A percentile compares a stretch with the other conserved stretches of the same genome.
Evolutionary conservation across 2,329 filamentous ascomycete genomes (phyloP).

Genomic region (Sporothrix luriei): DNA sequence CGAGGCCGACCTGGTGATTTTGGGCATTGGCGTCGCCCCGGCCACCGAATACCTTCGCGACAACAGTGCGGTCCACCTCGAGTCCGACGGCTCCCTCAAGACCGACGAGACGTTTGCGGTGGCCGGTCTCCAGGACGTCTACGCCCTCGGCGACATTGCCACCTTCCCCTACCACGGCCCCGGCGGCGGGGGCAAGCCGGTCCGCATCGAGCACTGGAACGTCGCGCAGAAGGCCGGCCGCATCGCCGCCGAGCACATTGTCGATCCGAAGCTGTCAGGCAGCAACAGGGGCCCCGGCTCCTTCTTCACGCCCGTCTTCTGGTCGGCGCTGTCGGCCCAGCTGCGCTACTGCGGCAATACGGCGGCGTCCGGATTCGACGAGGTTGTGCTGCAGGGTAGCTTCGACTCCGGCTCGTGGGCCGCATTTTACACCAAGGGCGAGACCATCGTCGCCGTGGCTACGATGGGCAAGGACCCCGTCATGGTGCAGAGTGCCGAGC

Average conservation of each 20-base stretch:
- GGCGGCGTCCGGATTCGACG: conserved; percentile 70
- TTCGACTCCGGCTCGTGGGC: conserved; percentile 78
- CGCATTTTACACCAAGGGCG: conserved; percentile 84
- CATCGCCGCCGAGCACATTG: conserved; percentile 75
- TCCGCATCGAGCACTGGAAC: conserved; percentile 97
- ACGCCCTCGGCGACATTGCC: conserved; percentile 92
- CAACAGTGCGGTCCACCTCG: conserved; percentile 69
- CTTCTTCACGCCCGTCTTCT: conserved; percentile 90
- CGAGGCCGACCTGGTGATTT: conserved; percentile 84
- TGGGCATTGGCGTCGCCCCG: conserved; percentile 86
- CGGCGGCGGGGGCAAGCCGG: conserved; percentile 70
- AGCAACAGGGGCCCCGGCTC: conserved; percentile 58
- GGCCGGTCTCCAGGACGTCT: conserved; percentile 76
- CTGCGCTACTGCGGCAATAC: conserved; percentile 93
- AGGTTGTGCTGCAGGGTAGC: conserved; percentile 76
- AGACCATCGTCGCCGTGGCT: conserved; percentile 85
- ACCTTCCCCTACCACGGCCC: conserved; percentile 93
- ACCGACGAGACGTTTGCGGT: conserved; percentile 82
- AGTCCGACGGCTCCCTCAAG: conserved; percentile 81
- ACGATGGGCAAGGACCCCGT: conserved; percentile 89
- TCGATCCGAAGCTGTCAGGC: conserved; percentile 58
- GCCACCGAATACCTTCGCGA: conserved; percentile 79
- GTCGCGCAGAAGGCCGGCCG: conserved; percentile 93
- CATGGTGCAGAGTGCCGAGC: conserved; percentile 77
- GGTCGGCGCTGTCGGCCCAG: conserved; percentile 89